Conservation (phyloP, 257 asterid species). For the Ajuga chamaepitys region DNA sequence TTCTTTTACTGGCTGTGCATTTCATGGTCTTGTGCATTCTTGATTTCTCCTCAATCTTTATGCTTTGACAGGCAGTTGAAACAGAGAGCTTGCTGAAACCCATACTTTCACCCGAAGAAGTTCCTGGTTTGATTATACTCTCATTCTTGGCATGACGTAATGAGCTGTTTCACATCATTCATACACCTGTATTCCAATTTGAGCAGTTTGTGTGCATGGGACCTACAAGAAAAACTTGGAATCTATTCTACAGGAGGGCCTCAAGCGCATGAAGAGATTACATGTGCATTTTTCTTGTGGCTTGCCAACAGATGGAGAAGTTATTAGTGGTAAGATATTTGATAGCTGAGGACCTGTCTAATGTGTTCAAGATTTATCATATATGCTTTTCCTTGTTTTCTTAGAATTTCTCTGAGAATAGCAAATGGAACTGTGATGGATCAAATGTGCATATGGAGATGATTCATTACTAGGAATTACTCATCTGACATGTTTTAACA, state of each 20-base stretch:
- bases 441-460: background rate
- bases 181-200: slow-evolving; percentile 5
- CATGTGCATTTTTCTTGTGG: slow-evolving; percentile 94
- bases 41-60: slow-evolving; percentile 6
- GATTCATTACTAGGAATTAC: background rate
- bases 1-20: background rate
- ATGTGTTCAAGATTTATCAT: background rate
- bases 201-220: slow-evolving; percentile 90
- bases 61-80: slow-evolving; percentile 57
- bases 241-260: slow-evolving; percentile 70
- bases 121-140: slow-evolving; percentile 42
- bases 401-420: background rate
- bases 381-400: background rate
- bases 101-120: slow-evolving; percentile 67
- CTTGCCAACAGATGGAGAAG: slow-evolving; percentile 79
- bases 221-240: slow-evolving; percentile 74
- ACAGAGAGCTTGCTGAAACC: slow-evolving; percentile 81
- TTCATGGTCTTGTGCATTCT: background rate
- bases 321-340: slow-evolving; percentile 69
- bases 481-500: background rate
- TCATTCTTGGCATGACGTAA: background rate
- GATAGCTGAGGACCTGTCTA: background rate
- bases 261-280: slow-evolving; percentile 84
- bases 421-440: background rate
- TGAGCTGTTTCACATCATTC: background rate